Conservation (phyloP, 2,329 filamentous ascomycete species). For the Fusarium graminum region DNA sequence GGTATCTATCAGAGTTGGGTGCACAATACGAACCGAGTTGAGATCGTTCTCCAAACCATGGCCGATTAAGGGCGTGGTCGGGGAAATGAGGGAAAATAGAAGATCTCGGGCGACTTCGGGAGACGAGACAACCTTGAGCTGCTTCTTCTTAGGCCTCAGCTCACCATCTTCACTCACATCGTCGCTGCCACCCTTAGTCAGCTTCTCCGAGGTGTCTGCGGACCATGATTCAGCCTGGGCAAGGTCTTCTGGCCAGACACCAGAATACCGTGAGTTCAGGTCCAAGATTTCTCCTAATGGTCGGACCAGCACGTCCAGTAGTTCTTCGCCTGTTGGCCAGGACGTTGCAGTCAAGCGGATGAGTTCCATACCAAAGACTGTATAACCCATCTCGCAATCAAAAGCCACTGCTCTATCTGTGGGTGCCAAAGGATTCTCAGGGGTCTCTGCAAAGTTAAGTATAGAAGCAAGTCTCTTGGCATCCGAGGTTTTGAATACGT, state of each 20-base stretch:
- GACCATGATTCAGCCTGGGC: constrained; percentile 73
- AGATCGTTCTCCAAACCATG: constrained; percentile 97
- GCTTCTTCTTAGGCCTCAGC: constrained; percentile 51
- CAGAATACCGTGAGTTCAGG: constrained; percentile 92
- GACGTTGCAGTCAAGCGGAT: constrained; percentile 89
- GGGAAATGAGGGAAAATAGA: constrained; percentile 80
- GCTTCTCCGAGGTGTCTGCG: constrained; percentile 40
- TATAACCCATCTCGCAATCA: constrained; percentile 99
- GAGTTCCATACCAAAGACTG: constrained; percentile 86
- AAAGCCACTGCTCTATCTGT: constrained; percentile 79
- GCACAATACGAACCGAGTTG: constrained; percentile 85
- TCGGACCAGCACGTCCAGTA: constrained; percentile 88
- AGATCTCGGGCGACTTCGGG: constrained; percentile 81
- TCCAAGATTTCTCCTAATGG: constrained; percentile 88
- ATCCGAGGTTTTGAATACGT: constrained; percentile 89
- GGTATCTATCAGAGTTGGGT: constrained; percentile 88
- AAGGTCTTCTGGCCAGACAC: constrained; percentile 83
- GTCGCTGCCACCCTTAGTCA: constrained; percentile 46
- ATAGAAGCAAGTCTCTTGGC: constrained; percentile 80
- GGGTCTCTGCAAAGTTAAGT: constrained; percentile 85
- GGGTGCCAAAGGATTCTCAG: constrained; percentile 68
- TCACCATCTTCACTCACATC: constrained; percentile 50
- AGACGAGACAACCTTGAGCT: constrained; percentile 79
- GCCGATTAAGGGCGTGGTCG: constrained; percentile 86
- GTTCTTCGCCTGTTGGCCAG: constrained; percentile 81